A percentile compares a stretch with the other conserved stretches of the same genome.
phyloP scores from a whole-genome alignment of 192 early-diverging fungal genomes.

The Entophlyctis luteolus region DNA sequence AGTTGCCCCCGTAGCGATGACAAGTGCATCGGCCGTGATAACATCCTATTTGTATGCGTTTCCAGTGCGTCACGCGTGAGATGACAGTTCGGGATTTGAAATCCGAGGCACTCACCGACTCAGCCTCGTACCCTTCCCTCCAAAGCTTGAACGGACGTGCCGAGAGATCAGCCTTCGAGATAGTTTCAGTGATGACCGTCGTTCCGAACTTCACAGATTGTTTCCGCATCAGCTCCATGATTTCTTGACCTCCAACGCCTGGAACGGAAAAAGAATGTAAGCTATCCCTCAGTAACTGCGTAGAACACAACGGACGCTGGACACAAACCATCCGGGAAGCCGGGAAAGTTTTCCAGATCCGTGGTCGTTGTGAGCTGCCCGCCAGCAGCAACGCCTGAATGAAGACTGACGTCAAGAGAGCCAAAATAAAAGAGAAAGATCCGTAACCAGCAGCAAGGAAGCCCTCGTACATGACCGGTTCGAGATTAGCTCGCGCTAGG shows the following conservation, averaged over 20 bases:
- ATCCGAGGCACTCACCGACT: slow-evolving; percentile 22
- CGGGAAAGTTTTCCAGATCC: slow-evolving; percentile 80
- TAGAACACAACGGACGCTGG: background rate
- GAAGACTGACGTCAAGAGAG: background rate
- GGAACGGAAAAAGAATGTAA: slow-evolving; percentile 71
- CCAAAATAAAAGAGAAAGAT: background rate
- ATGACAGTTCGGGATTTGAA: too few relatives aligned
- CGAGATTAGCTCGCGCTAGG: slow-evolving; percentile 79
- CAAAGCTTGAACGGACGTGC: slow-evolving; percentile 87
- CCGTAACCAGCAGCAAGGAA: slow-evolving; percentile 29
- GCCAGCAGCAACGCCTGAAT: slow-evolving; percentile 59
- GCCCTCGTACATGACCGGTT: slow-evolving; percentile 62
- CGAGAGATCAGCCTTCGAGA: slow-evolving; percentile 82
- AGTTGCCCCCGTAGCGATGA: slow-evolving; percentile 95
- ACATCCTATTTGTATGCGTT: slow-evolving; percentile 57
- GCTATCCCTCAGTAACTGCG: slow-evolving; percentile 9
- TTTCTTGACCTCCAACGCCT: slow-evolving; percentile 79
- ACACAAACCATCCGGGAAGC: slow-evolving; percentile 80
- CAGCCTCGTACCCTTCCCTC: slow-evolving; percentile 76
- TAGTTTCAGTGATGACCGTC: slow-evolving; percentile 86
- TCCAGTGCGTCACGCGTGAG: too few relatives aligned
- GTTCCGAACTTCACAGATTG: slow-evolving; percentile 88
- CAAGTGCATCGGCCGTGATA: slow-evolving; percentile 75
- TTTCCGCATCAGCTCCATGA: slow-evolving; percentile 78
- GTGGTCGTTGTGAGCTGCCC: slow-evolving; percentile 93